Evolutionary conservation across 345 rosid genomes (phyloP).

Genomic region (Rhodamnia argentea): DNA sequence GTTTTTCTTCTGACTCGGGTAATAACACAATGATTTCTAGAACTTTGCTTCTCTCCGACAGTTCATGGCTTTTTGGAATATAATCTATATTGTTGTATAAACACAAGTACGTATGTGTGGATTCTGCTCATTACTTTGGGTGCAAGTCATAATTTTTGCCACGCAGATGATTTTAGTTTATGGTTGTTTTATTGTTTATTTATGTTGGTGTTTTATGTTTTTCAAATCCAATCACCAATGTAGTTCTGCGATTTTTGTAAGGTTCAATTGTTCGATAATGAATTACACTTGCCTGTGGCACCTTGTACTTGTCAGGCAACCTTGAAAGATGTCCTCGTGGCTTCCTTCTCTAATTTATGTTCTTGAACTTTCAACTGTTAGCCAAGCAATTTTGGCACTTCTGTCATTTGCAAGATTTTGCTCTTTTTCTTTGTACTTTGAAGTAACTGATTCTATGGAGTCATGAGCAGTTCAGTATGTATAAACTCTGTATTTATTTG

Average conservation of each 20-base stretch:
- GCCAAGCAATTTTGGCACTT: not conserved
- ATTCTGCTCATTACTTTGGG: not conserved
- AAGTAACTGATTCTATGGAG: not conserved
- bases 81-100: not conserved
- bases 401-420: not conserved
- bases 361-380: not conserved
- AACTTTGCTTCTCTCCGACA: not conserved
- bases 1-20: conserved; percentile 79
- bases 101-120: not conserved
- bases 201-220: not conserved
- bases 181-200: not conserved
- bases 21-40: conserved; percentile 4
- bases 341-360: not conserved
- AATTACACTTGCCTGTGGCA: not conserved
- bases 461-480: not conserved
- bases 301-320: not conserved
- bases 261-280: not conserved
- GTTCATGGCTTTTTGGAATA: not conserved
- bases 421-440: too few relatives aligned
- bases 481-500: not conserved
- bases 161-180: not conserved
- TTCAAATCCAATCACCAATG: not conserved
- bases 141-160: not conserved
- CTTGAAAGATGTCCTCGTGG: not conserved
- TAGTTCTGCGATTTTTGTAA: too few relatives aligned